Conservation (phyloP, 2,329 filamentous ascomycete genomes). For the Coniochaeta pulveracea region DNA sequence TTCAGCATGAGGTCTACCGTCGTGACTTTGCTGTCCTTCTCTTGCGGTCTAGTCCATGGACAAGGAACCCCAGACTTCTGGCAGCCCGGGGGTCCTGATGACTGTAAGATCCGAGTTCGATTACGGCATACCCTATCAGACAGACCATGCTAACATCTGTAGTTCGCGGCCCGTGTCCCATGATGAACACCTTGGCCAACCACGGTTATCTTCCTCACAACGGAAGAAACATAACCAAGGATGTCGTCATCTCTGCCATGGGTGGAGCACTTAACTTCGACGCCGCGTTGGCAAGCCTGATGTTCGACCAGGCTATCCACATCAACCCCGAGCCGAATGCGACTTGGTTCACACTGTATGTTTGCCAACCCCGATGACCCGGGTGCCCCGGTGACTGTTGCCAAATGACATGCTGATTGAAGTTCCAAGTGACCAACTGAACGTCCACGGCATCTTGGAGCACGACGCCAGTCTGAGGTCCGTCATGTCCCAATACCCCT, state of each 20-base stretch:
- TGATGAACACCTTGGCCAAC: constrained; percentile 40
- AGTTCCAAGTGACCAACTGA: constrained; percentile 31
- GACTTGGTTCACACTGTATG: constrained; percentile 26
- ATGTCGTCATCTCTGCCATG: constrained; percentile 25
- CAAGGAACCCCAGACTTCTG: too few species aligned
- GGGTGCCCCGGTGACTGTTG: too few species aligned
- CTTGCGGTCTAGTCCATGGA: too few species aligned
- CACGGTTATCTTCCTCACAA: constrained; percentile 35
- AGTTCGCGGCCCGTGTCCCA: constrained; percentile 34
- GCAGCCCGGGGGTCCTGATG: not conserved
- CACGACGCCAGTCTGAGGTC: constrained; percentile 34
- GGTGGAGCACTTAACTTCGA: constrained; percentile 30
- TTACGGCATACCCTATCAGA: not conserved
- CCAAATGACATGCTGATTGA: too few species aligned
- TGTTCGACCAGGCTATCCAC: constrained; percentile 30
- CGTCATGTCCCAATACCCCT: constrained; percentile 4
- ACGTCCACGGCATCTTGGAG: constrained; percentile 33
- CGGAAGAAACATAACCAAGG: constrained; percentile 27
- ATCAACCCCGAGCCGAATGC: constrained; percentile 31
- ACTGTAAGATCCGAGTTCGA: not conserved
- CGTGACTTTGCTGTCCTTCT: too few species aligned
- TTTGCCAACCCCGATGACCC: too few species aligned
- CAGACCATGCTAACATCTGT: not conserved
- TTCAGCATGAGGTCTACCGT: too few species aligned
- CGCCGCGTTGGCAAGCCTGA: constrained; percentile 21